phyloP scores from a whole-genome alignment of 225 moss, liverwort and hornwort species.

The Marchantia paleacea region DNA sequence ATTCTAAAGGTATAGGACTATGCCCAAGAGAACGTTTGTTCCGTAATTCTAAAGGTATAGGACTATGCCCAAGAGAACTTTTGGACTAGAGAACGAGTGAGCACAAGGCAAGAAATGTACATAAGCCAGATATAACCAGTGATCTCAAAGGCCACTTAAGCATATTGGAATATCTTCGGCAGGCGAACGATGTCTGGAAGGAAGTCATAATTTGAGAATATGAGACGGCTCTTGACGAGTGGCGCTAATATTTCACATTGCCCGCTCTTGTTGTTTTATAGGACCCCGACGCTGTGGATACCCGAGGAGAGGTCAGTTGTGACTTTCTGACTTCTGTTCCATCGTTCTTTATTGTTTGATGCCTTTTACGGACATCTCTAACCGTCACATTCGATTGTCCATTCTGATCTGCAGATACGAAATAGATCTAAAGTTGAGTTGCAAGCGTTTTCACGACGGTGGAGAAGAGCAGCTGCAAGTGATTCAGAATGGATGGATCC shows the following conservation, averaged over 20 bases:
- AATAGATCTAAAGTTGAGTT: slow-evolving; percentile 53
- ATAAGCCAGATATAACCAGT: no score
- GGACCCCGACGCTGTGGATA: slow-evolving; percentile 24
- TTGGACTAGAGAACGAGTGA: no score
- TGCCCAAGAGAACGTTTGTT: no score
- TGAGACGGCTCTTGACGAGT: not conserved
- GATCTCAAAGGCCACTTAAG: no score
- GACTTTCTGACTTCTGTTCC: not conserved
- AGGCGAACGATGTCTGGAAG: no score
- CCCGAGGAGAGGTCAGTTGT: slow-evolving; percentile 24
- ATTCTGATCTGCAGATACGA: slow-evolving; percentile 43
- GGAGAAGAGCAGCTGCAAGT: slow-evolving; percentile 47
- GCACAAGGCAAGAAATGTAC: no score
- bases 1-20: no score
- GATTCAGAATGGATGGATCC: slow-evolving; percentile 66
- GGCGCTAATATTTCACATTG: not conserved
- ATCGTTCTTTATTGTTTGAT: not conserved
- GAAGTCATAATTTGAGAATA: not conserved
- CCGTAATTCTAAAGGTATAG: no score
- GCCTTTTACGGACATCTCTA: not conserved
- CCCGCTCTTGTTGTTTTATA: not conserved
- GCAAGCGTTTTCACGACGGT: slow-evolving; percentile 48
- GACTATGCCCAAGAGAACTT: no score
- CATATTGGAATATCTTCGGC: no score
- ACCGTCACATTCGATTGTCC: not conserved